These are phyloP conservation scores for Talaromyces sp. DNA, from an alignment of 2,329 filamentous ascomycete species.

Conservation along the genomic window DNA sequence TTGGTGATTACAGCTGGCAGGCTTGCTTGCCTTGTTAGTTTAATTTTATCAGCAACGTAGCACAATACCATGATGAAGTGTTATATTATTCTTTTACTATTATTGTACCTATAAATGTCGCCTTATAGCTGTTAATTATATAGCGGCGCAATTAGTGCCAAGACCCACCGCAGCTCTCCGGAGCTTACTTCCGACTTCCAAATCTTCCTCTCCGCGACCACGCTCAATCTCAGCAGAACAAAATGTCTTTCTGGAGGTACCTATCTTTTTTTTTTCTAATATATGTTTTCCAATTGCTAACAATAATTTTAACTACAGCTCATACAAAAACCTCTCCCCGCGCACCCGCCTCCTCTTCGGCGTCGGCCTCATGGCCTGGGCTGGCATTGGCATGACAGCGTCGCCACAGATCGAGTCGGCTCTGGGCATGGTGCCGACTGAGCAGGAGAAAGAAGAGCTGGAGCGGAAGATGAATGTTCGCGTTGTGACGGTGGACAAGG, in stretches of 20 bases:
- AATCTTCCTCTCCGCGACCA: neutral
- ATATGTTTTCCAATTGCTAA: neutral
- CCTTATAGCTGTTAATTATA: no score
- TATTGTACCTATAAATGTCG: neutral
- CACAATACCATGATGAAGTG: neutral
- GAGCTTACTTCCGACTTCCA: neutral
- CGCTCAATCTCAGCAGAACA: neutral
- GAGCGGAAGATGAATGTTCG: slow-evolving; percentile 37
- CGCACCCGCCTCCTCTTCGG: slow-evolving; percentile 69
- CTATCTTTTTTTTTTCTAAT: slow-evolving; percentile 1
- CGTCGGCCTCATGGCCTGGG: slow-evolving; percentile 70
- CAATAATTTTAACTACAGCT: slow-evolving; percentile 34
- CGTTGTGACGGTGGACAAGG: slow-evolving; percentile 22
- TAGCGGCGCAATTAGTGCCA: neutral
- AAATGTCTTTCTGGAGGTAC: slow-evolving; percentile 37
- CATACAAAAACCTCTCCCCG: slow-evolving; percentile 66
- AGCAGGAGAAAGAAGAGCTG: slow-evolving; percentile 66
- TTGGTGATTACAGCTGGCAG: neutral
- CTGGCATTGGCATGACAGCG: slow-evolving; percentile 64
- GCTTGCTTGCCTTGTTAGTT: neutral
- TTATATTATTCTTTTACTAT: neutral
- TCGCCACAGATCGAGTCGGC: slow-evolving; percentile 68
- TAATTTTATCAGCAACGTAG: neutral
- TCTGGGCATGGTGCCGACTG: slow-evolving; percentile 66
- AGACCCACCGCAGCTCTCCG: neutral